phyloP scores from a whole-genome alignment of 805 yeast genomes.

The Ogataea saltuana region DNA sequence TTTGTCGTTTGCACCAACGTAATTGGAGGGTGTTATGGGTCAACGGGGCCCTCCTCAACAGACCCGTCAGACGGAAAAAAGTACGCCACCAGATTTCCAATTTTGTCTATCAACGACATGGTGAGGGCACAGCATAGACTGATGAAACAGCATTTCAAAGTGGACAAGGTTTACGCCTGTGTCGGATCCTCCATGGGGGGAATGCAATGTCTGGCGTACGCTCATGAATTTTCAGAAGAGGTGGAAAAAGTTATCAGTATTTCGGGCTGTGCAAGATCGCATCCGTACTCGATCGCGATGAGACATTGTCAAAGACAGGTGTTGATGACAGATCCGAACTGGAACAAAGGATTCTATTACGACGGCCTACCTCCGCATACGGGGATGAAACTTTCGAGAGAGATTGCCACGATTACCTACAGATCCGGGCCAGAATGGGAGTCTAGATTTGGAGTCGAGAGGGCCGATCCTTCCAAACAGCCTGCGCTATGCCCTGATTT shows the following conservation, averaged over 20 bases:
- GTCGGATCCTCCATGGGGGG: constrained; percentile 98
- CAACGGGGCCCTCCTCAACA: constrained; percentile 85
- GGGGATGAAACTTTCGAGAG: constrained; percentile 93
- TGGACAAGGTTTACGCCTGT: constrained; percentile 66
- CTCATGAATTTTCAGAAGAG: constrained; percentile 74
- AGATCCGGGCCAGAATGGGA: constrained; percentile 99
- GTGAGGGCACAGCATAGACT: constrained; percentile 81
- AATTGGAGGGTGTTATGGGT: constrained; percentile 92
- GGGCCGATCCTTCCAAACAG: constrained; percentile 73
- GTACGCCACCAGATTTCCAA: constrained; percentile 88
- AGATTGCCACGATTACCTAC: constrained; percentile 91
- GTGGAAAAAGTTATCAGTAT: constrained; percentile 77
- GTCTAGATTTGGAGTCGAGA: constrained; percentile 80
- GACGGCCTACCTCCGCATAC: constrained; percentile 79
- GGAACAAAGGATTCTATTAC: constrained; percentile 89
- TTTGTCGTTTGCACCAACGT: constrained; percentile 90
- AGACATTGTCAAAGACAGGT: constrained; percentile 92
- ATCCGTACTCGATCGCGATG: constrained; percentile 92
- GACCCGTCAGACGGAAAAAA: constrained; percentile 67
- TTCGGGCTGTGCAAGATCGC: constrained; percentile 91
- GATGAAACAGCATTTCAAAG: constrained; percentile 61
- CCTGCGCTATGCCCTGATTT: constrained; percentile 95
- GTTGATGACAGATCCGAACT: constrained; percentile 89
- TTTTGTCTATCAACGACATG: constrained; percentile 85
- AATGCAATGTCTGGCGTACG: constrained; percentile 93